A percentile compares a stretch with the other conserved stretches of the same genome.
These are phyloP conservation scores for Xylariaceae sp. DNA, from an alignment of 2,329 filamentous ascomycete genomes.

Conservation along the genomic window DNA sequence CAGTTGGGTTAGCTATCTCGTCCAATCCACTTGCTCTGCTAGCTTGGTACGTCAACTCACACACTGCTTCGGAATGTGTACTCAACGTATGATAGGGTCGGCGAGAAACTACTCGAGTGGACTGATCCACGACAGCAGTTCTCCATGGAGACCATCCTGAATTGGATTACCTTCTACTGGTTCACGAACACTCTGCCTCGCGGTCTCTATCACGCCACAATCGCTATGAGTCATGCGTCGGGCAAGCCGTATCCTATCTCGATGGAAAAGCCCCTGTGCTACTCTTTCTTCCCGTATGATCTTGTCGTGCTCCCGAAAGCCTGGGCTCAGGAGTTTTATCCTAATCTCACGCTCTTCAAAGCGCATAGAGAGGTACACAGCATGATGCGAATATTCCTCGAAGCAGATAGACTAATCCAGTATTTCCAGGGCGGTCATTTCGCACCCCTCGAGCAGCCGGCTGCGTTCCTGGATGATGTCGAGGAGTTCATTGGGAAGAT, in stretches of 20 bases:
- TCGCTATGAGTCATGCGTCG: background rate
- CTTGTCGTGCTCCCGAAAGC: background rate
- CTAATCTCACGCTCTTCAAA: background rate
- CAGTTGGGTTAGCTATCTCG: slow-evolving; percentile 7
- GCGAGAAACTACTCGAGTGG: slow-evolving; percentile 13
- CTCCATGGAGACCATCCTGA: slow-evolving; percentile 5
- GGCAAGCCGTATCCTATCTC: background rate
- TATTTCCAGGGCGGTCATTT: background rate
- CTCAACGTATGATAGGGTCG: background rate
- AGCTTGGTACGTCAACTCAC: slow-evolving; percentile 1
- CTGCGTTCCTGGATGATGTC: background rate
- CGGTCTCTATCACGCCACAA: slow-evolving; percentile 2
- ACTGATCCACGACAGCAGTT: slow-evolving; percentile 4
- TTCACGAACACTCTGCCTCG: slow-evolving; percentile 9
- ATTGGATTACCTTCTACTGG: slow-evolving; percentile 9
- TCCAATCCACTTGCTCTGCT: slow-evolving; percentile 10
- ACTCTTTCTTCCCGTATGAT: background rate
- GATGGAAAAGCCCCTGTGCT: background rate
- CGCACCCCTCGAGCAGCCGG: background rate
- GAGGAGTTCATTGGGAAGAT: background rate
- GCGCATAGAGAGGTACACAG: background rate
- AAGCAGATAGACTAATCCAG: background rate
- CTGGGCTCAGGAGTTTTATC: background rate
- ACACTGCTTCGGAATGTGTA: background rate
- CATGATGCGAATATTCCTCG: background rate